A percentile compares a stretch with the other conserved stretches of the same genome.
These are phyloP conservation scores for Phytophthora meadii DNA, from an alignment of 352 stramenopile genomes.

Conservation along the genomic window DNA sequence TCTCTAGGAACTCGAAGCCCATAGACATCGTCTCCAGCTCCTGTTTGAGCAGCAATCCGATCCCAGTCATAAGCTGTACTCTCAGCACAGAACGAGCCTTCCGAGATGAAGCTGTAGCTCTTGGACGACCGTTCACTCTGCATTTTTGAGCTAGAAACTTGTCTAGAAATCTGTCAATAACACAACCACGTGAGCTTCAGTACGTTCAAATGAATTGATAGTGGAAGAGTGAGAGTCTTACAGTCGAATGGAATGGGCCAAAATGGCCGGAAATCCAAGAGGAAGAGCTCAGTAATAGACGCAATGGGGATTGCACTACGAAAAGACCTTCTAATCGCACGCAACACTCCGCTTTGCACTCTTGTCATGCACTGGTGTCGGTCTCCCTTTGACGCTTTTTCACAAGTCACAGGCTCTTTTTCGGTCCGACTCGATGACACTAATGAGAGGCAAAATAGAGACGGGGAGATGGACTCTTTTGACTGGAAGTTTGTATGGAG, in stretches of 20 bases:
- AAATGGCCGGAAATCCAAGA: slow-evolving; percentile 8
- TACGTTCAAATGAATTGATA: slow-evolving; percentile 2
- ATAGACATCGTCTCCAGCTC: slow-evolving; percentile 29
- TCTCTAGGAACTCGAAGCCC: slow-evolving; percentile 31
- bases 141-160: slow-evolving; percentile 8
- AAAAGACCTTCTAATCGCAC: slow-evolving; percentile 19
- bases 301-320: background rate
- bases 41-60: slow-evolving; percentile 22
- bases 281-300: background rate
- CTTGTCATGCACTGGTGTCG: slow-evolving; percentile 11
- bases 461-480: slow-evolving; percentile 11
- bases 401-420: slow-evolving; percentile 30
- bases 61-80: slow-evolving; percentile 54
- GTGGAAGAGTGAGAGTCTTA: slow-evolving; percentile 6
- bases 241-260: background rate
- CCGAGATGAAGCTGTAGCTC: slow-evolving; percentile 86
- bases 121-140: slow-evolving; percentile 46
- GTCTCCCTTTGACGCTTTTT: slow-evolving; percentile 7
- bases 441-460: slow-evolving; percentile 26
- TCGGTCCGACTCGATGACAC: slow-evolving; percentile 29
- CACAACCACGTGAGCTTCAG: background rate
- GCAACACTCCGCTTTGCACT: slow-evolving; percentile 10
- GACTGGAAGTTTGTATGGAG: slow-evolving; percentile 7
- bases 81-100: slow-evolving; percentile 68
- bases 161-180: background rate